phyloP scores from a whole-genome alignment of 2,329 filamentous ascomycete species.

The Phaeosphaeria sp. region DNA sequence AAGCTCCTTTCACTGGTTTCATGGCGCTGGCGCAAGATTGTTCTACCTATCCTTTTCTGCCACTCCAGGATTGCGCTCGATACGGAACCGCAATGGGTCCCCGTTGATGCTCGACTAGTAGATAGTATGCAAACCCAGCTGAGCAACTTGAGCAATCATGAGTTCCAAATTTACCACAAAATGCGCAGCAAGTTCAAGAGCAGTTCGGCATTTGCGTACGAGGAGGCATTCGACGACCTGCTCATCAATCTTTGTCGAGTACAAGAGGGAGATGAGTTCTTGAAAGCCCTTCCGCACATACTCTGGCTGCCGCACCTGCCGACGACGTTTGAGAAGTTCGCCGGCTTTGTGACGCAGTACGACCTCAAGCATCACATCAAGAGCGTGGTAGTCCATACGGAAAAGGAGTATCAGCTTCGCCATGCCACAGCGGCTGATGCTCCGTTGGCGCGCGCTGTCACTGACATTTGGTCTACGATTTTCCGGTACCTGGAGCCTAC shows the following conservation, averaged over 20 bases:
- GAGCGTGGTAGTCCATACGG: slow-evolving; percentile 56
- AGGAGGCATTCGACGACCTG: slow-evolving; percentile 39
- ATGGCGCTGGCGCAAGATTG: slow-evolving; percentile 40
- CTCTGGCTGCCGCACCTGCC: slow-evolving; percentile 43
- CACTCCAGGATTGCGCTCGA: slow-evolving; percentile 36
- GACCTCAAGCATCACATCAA: slow-evolving; percentile 48
- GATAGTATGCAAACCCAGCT: slow-evolving; percentile 43
- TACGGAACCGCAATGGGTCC: slow-evolving; percentile 40
- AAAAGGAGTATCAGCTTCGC: slow-evolving; percentile 46
- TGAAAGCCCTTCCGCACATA: slow-evolving; percentile 29
- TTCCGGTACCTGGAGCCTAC: slow-evolving; percentile 38
- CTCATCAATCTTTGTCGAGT: slow-evolving; percentile 42
- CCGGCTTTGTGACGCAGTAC: slow-evolving; percentile 24
- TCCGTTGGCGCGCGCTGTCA: slow-evolving; percentile 59
- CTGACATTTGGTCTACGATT: slow-evolving; percentile 38
- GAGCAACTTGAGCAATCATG: slow-evolving; percentile 39
- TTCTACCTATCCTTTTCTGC: slow-evolving; percentile 41
- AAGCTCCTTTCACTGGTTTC: slow-evolving; percentile 43
- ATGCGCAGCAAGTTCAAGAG: slow-evolving; percentile 44
- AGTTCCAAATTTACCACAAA: slow-evolving; percentile 40
- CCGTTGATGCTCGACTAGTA: slow-evolving; percentile 40
- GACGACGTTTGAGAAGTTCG: slow-evolving; percentile 26
- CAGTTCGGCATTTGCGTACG: slow-evolving; percentile 34
- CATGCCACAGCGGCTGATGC: slow-evolving; percentile 34
- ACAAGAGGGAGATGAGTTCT: slow-evolving; percentile 37